Conservation (phyloP, 148 eudicot genomes). For the Amaranthus palmeri region DNA sequence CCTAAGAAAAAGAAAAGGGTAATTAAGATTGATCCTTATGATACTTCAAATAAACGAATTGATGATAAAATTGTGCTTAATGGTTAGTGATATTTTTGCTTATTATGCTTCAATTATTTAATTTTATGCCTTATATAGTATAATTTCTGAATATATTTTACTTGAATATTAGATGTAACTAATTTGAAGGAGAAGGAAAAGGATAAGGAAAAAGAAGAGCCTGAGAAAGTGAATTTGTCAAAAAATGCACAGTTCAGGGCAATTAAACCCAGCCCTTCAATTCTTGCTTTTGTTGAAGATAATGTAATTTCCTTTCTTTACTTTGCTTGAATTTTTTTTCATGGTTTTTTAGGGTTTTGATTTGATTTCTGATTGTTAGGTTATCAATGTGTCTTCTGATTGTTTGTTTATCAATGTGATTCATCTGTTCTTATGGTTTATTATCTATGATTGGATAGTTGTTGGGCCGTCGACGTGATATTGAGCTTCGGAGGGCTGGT, state of each 20-base stretch:
- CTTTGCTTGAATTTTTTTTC: neutral
- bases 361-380: conserved; percentile 4
- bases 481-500: conserved; percentile 76
- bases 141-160: conserved; percentile 1
- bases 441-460: conserved; percentile 37
- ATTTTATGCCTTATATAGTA: neutral
- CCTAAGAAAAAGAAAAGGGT: conserved; percentile 45
- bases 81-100: conserved; percentile 31
- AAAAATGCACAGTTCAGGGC: conserved; percentile 93
- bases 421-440: neutral
- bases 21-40: conserved; percentile 50
- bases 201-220: conserved; percentile 36
- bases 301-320: conserved; percentile 43
- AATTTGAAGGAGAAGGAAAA: conserved; percentile 40
- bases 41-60: conserved; percentile 48
- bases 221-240: conserved; percentile 49
- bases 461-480: conserved; percentile 83
- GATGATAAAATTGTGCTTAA: conserved; percentile 42
- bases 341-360: conserved; percentile 1
- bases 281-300: conserved; percentile 73
- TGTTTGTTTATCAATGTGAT: conserved; percentile 14
- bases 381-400: conserved; percentile 14
- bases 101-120: neutral
- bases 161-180: conserved; percentile 34
- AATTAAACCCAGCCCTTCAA: conserved; percentile 73